These are phyloP conservation scores for Trichoderma harzianum DNA, from an alignment of 2,329 filamentous ascomycete genomes.

Conservation along the genomic window DNA sequence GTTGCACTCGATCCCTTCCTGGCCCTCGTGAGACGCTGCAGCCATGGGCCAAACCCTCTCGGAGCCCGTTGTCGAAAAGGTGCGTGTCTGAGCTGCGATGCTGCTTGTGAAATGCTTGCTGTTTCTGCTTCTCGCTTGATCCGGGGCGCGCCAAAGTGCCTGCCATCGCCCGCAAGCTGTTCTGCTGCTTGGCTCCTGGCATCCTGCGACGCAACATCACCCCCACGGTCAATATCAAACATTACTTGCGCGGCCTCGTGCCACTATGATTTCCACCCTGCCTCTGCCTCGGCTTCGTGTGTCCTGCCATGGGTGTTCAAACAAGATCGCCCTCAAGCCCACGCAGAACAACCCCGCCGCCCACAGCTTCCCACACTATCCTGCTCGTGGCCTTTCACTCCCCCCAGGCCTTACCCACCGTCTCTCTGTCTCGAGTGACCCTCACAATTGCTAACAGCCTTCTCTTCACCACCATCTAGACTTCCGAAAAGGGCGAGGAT, in stretches of 20 bases:
- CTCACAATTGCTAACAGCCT: constrained; percentile 26
- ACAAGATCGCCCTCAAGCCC: background rate
- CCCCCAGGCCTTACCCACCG: background rate
- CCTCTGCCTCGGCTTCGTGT: background rate
- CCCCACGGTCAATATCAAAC: background rate
- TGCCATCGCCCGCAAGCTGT: background rate
- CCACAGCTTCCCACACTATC: background rate
- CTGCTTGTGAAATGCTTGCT: constrained; percentile 12
- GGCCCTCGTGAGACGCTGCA: constrained; percentile 25
- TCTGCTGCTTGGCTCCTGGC: background rate
- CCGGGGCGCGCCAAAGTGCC: background rate
- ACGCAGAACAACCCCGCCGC: constrained; percentile 7
- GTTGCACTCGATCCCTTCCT: constrained; percentile 6
- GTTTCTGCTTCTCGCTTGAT: background rate
- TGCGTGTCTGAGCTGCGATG: constrained; percentile 48
- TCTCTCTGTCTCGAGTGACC: background rate
- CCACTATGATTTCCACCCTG: too few species aligned
- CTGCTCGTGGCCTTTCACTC: background rate
- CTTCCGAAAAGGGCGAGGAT: constrained; percentile 87
- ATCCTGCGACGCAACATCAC: background rate
- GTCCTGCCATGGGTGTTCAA: background rate
- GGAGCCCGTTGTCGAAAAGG: constrained; percentile 98
- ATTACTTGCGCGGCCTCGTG: background rate
- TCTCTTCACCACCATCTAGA: constrained; percentile 46
- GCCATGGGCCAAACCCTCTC: constrained; percentile 98